Evolutionary conservation across 2,329 filamentous ascomycete genomes (phyloP), one percentile per base, ranked within the genome.

Genomic region (Aspergillus udagawae): DNA sequence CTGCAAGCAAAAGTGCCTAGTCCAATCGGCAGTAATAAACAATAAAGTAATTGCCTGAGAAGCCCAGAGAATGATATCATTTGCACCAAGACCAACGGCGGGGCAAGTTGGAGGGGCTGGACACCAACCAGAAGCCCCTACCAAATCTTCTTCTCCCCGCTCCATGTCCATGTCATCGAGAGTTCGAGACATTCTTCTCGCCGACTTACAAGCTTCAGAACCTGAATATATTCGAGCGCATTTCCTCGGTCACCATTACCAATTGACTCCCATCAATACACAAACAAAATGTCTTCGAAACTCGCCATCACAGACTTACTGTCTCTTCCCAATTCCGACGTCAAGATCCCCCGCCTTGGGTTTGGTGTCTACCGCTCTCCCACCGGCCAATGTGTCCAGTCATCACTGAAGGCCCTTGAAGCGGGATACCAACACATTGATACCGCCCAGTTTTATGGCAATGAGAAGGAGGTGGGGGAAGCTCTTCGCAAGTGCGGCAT

Each of bases 291-390:
- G 70, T 60, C 71, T 29, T 53, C 73, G 32, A 72, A 74, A 44
- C 70, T 80, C 60, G 71, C 73, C 55, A 73, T 84, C 58, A 74
- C 76, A 23, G 79, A 82, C 58, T 73, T 75, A 23, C 68, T 85
- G 42, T 70, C 80, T 45, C 78, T 86, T 42, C 75, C 77, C 32
- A 81, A 82, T 56, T 79, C 78, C 52, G 64, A 70, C 35, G 72
- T 79, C 62, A 75, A 75, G 54, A 87, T 91, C 20, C 88, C 89
- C 25, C 80, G 79, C 28, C 80, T 91, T 9, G 88, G 88, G 12
- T 90, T 91, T 66, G 88, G 88, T 51, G 86, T 90, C 58, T 91
- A 88, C 74, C 82, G 81, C 58, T 84, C 86, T 5, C 78, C 79
- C 2, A 69, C 77, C 41, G 68, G 80, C 45, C 76, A 79, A 60